These are phyloP conservation scores for Glycine tomentella DNA, from an alignment of 306 rosid genomes.

Conservation along the genomic window DNA sequence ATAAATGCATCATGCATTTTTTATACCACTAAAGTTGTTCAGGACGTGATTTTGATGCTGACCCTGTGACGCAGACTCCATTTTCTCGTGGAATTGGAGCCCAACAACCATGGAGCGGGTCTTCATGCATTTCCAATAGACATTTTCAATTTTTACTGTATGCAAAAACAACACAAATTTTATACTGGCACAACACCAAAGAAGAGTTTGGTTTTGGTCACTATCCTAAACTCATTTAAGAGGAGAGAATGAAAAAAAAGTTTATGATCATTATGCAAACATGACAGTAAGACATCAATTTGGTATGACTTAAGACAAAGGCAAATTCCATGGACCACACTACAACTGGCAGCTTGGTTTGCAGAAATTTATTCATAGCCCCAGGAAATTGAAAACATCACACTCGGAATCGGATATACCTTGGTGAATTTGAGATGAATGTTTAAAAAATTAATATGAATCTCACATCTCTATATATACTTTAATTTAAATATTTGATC, in stretches of 20 bases:
- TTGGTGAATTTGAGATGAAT: no score
- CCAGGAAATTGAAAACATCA: background rate
- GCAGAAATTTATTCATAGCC: background rate
- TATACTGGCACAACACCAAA: background rate
- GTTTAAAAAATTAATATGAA: no score
- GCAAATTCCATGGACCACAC: background rate
- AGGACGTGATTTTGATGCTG: background rate
- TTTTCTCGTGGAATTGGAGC: constrained; percentile 1
- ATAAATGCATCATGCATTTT: constrained; percentile 8
- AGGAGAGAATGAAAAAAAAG: background rate
- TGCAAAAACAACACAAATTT: background rate
- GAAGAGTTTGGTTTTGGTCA: background rate
- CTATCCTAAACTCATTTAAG: background rate
- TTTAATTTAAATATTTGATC: no score
- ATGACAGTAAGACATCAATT: background rate
- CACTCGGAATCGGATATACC: background rate
- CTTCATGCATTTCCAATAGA: background rate
- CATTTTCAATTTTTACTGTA: background rate
- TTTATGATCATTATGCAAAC: background rate
- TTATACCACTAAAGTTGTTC: background rate
- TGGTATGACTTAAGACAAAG: background rate
- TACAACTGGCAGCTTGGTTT: background rate
- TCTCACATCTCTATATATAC: no score
- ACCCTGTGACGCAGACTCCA: background rate
- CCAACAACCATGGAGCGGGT: background rate